Evolutionary conservation across 2,329 filamentous ascomycete species (phyloP), one percentile per base, ranked within the genome.

Genomic region (Ceratocystis eucalypticola): DNA sequence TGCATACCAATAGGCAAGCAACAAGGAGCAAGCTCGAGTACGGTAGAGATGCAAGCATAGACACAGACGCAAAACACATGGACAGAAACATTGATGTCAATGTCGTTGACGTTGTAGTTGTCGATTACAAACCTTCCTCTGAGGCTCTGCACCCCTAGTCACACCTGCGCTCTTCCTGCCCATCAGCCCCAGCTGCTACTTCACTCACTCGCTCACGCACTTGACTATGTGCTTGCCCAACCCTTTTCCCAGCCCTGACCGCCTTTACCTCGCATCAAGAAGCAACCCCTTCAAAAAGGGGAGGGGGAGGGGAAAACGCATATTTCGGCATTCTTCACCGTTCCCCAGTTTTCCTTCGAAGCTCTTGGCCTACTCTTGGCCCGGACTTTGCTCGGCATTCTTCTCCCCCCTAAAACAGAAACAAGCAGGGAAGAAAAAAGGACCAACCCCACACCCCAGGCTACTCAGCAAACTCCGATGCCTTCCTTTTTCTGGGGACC

Each of bases 401-500:
- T 37, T 20, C 2, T 59, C 4, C 28, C 55, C n/a, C 17, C 17
- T 5, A 59, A 59, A 59, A 37, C 28, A 59, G 55, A 37, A 37
- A 20, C 28, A 30, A 17, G 20, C 28, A 37, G 33, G 55, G 28
- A 59, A 59, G n/a, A 15, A 28, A 25, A 25, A 25, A 20, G n/a
- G 6, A 41, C 37, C 37, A 41, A 41, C 37, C 37, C 37, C 37
- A 41, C 37, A 41, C 37, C n/a, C 17, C 53, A 1, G 6, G 12
- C 15, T n/a, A 12, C 10, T 37, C 5, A 59, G n/a, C 30, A 59
- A 37, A 59, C 22, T 28, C 48, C 48, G 48, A 53, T 53, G 48
- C 55, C 55, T 59, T 59, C 55, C 55, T 59, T 59, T 59, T 59
- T 33, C 55, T 59, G 55, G 55, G 53, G 55, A 25, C 37, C 37